phyloP scores from a whole-genome alignment of 1,284 basidiomycete genomes.

The Tremellales sp. region DNA sequence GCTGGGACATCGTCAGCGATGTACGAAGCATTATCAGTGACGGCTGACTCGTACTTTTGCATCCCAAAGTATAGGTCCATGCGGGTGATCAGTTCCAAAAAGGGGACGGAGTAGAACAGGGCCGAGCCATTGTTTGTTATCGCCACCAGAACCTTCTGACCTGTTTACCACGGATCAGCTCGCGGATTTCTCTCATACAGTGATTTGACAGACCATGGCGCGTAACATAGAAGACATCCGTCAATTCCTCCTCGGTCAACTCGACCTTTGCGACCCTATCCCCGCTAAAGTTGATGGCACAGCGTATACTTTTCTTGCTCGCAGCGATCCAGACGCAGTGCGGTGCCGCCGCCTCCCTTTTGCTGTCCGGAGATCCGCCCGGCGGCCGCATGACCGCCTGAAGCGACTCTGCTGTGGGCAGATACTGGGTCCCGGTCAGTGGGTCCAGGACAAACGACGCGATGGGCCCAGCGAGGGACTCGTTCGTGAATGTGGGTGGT shows the following conservation, averaged over 20 bases:
- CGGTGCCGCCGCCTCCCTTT: slow-evolving; percentile 31
- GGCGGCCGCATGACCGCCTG: slow-evolving; percentile 33
- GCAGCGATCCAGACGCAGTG: slow-evolving; percentile 53
- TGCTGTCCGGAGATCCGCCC: slow-evolving; percentile 22
- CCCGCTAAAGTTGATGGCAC: slow-evolving; percentile 49
- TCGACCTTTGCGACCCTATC: slow-evolving; percentile 51
- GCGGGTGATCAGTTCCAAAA: slow-evolving; percentile 45
- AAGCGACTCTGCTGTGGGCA: slow-evolving; percentile 52
- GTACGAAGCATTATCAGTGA: slow-evolving; percentile 14
- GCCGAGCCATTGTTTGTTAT: slow-evolving; percentile 58
- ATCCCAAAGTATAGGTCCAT: slow-evolving; percentile 39
- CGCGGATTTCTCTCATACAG: neutral
- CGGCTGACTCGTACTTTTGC: slow-evolving; percentile 14
- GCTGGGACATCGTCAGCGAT: slow-evolving; percentile 10
- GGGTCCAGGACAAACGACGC: slow-evolving; percentile 62
- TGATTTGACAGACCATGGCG: slow-evolving; percentile 55
- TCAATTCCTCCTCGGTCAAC: slow-evolving; percentile 55
- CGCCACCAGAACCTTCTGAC: slow-evolving; percentile 57
- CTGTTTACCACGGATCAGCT: slow-evolving; percentile 16
- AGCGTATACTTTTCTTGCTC: slow-evolving; percentile 38
- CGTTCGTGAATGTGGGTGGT: slow-evolving; percentile 45
- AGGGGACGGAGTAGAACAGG: slow-evolving; percentile 66
- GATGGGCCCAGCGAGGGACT: slow-evolving; percentile 55
- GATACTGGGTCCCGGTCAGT: slow-evolving; percentile 55
- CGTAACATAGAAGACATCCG: slow-evolving; percentile 56